These are phyloP conservation scores for Penicillium desertorum DNA, from an alignment of 495 filamentous ascomycete genomes.

Conservation along the genomic window DNA sequence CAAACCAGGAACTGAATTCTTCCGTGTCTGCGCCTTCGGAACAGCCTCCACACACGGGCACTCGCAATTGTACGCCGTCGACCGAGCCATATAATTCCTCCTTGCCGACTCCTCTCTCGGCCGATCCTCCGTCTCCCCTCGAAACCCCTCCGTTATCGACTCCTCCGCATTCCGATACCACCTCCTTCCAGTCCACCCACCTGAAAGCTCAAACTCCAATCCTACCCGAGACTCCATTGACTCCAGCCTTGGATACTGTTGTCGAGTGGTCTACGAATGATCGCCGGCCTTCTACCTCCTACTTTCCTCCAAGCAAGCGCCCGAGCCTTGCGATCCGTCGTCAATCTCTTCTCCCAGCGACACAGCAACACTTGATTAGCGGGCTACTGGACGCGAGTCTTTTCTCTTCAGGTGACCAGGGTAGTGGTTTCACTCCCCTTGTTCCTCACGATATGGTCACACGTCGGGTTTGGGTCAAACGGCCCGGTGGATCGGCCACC, in stretches of 20 bases:
- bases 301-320: conserved; percentile 34
- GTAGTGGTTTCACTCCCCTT: conserved; percentile 20
- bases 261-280: conserved; percentile 27
- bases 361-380: conserved; percentile 47
- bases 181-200: conserved; percentile 21
- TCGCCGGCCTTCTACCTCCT: conserved; percentile 21
- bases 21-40: conserved; percentile 14
- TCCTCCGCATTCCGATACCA: conserved; percentile 30
- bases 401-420: conserved; percentile 28
- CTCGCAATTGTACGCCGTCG: conserved; percentile 15
- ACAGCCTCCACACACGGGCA: conserved; percentile 12
- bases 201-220: conserved; percentile 18
- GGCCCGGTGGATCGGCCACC: conserved; percentile 80
- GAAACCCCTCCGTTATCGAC: conserved; percentile 24
- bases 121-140: conserved; percentile 22
- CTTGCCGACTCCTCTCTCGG: conserved; percentile 27
- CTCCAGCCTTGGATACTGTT: conserved; percentile 37
- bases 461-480: conserved; percentile 92
- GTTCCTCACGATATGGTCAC: conserved; percentile 46
- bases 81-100: conserved; percentile 22
- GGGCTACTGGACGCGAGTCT: conserved; percentile 39
- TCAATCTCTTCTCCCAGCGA: conserved; percentile 51
- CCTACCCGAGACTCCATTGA: conserved; percentile 28
- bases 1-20: conserved; percentile 8
- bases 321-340: conserved; percentile 46